Base-by-base conservation (phyloP, 805 yeast species). In the Cyberlindnera xylosilytica region DNA sequence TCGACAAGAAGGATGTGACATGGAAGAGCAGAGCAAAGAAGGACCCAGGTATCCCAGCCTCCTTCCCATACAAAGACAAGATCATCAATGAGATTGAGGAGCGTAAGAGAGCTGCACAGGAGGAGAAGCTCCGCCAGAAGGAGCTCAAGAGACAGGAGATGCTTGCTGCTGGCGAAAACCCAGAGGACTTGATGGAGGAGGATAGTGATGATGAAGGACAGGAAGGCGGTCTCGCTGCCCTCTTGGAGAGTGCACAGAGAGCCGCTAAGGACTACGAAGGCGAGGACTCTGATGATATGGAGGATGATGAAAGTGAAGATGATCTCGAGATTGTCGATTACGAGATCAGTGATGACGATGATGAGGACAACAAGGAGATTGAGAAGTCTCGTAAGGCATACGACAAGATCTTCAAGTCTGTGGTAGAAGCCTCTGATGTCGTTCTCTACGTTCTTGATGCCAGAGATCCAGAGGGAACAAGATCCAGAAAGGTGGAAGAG, bases 11-110 rank as follows among this genome's bases (percentile, higher is more conserved):
- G 61, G 97, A 91, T 63, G 79, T 79, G 4, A 93, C 98, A 13
- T 93, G 99, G 99, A 88, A 78, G 62, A 86, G 96, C 15, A 80
- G 81, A 58, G 66, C 68, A 44, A 79, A 78, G 57, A 91, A 87
- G 66, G 97, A 90, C 63, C 90, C 91, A 10, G 98, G 98, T 51
- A 91, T 93, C 54, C 99, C 99, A 43, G 72, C 95, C 39, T 81
- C 83, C 56, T 93, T 89, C 75, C 99, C 99, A 26, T 93, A 89
- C 70, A 93, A 91, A 64, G 95, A 86, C 50, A 76, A 78, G 64
- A 79, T 93, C 44, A 69, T 93, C 44, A 69, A 68, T 48, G 87
- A 85, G 54, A 79, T 86, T 47, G 93, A 86, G 64, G 78, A 73
- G 23, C 66, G 69, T 34, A 79, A 82, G 63, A 66, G 76, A 61